Conservation (phyloP, 345 rosid genomes). For the Acer yangbiense region DNA sequence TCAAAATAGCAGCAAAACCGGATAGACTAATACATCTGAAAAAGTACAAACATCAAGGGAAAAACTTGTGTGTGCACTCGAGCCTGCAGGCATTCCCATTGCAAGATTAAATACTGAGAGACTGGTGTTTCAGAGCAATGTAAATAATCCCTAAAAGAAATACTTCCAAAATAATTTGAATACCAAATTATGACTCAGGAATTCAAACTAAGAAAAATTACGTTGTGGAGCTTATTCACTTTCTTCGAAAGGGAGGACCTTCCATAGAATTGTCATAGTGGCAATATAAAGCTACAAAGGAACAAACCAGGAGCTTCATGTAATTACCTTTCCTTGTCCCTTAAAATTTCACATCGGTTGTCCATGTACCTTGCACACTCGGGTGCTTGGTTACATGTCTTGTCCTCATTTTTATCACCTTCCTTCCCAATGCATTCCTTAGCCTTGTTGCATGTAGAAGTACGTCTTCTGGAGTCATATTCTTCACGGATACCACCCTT, state of each 20-base stretch:
- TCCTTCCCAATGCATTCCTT: constrained; percentile 79
- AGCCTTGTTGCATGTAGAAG: constrained; percentile 67
- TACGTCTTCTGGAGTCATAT: constrained; percentile 66
- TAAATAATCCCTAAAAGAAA: not conserved
- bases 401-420: constrained; percentile 74
- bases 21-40: too few species aligned
- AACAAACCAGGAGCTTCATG: not conserved
- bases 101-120: too few species aligned
- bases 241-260: not conserved
- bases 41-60: too few species aligned
- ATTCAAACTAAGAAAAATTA: not conserved
- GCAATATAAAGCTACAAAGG: not conserved
- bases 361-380: constrained; percentile 92
- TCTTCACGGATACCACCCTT: constrained; percentile 84
- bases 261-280: not conserved
- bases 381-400: constrained; percentile 81
- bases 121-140: not conserved
- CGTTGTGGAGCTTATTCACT: not conserved
- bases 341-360: constrained; percentile 63
- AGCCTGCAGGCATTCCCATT: too few species aligned
- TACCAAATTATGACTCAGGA: not conserved
- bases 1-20: too few species aligned
- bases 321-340: not conserved
- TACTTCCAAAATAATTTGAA: not conserved
- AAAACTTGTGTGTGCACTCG: too few species aligned